Base-by-base conservation (phyloP, 2,329 filamentous ascomycete species). In the Nemania abortiva region DNA sequence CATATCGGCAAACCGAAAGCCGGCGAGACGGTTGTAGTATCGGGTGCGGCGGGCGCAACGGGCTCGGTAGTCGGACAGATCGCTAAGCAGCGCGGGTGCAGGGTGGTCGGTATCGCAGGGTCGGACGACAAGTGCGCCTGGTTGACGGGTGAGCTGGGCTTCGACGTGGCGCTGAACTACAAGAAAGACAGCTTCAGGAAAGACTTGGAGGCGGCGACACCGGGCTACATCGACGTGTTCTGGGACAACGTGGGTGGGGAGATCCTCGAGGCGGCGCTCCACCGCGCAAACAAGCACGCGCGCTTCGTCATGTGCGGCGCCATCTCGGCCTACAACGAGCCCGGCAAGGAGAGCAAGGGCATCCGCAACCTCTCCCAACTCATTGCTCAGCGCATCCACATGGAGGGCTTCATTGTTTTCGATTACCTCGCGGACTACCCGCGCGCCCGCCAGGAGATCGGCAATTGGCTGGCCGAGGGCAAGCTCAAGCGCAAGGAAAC, bases 41-140 rank as follows among this genome's bases (percentile, higher is more conserved):
- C 89, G 9, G 92, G 91, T 6, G 92, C 92, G 1, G 92, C 92
- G 0, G 92, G 92, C 1, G 92, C 92, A 0, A 95, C 92, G 0
- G 92, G 92, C 1, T 91, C 87, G 75, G 88, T 95, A 1, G 92
- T 89, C 0, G 92, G 91, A 0, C 92, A 95, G 81, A 93, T 95
- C 73, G 91, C 91, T 20, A 94, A 93, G 83, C 81, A 93, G 62
- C 89, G 89, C 79, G 92, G 91, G 13, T 81, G 82, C 56, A 74
- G 84, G 2, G 88, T 93, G 13, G 79, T 91, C 24, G 91, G 91
- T 6, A 84, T 93, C 70, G 90, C 90, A 0, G 91, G 91, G 0
- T 86, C 84, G 63, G 85, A 88, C 42, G 88, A 91, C 45, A 93
- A 93, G 82, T 92, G 87, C 71, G 78, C 81, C 31, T 89, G 88